Base-by-base conservation (phyloP, 2,329 filamentous ascomycete species). In the Hansfordia pulvinata region DNA sequence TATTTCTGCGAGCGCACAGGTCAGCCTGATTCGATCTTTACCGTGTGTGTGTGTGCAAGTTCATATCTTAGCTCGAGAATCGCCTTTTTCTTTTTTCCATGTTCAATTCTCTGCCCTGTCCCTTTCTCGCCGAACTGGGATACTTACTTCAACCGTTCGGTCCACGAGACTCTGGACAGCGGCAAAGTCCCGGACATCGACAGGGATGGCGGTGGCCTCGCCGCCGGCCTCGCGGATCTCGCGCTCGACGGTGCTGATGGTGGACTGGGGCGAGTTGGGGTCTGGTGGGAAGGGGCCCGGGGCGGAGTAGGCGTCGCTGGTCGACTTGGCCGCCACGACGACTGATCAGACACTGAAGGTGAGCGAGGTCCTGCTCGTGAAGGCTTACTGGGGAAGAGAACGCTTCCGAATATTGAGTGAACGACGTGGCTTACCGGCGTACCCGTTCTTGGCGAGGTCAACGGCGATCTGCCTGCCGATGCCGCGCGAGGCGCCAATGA, bases 401-500 rank as follows among this genome's bases (percentile, higher is more conserved):
- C 4, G 17, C 10, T 13, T 20, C 14, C 9, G 5, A 10, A 5
- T 7, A 19, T 5, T 32, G 13, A 31, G 27, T 13, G 16, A 17
- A 19, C 25, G 14, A 12, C 8, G 12, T 3, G 5, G 34, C 43
- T 24, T 54, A 82, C 82, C 77, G 28, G 64, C 58, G 44, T 86
- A 88, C 19, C 71, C 75, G 36, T 74, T 64, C 39, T 58, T 69
- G 6, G 81, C 77, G 3, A 92, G 60, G 44, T 84, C 78, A 40
- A 92, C 65, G 30, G 83, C 81, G 20, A 90, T 61, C 47, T 90
- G 82, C 20, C 81, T 62, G 23, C 83, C 83, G 35, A 92, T 88
- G 19, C 83, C 83, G 34, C 83, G 60, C 0, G 80, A 86, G 3
- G 78, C 80, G 20, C 81, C 81, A 12, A 86, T 64, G 4, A 88